Evolutionary conservation across 2,329 filamentous ascomycete species (phyloP), one percentile per base, ranked within the genome.

Genomic region (Rhynchosporium secalis): DNA sequence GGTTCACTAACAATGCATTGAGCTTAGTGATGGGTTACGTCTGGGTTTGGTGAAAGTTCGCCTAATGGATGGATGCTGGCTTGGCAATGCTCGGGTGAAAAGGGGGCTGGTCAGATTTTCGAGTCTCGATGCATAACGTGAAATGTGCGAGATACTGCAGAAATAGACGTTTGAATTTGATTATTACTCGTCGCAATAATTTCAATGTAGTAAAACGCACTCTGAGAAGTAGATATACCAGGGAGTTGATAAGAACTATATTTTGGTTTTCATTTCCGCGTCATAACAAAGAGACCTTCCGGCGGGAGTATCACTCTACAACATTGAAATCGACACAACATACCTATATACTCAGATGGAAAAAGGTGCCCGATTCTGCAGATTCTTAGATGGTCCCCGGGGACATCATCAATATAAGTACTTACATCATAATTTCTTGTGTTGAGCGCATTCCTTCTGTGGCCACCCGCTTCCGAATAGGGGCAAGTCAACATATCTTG

Each of bases 401-500:
- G 20, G 20, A 20, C 20, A 20, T 20, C 20, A 20, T 20, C 20
- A 20, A 20, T 1, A 20, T 20, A 20, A 20, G 20, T 20, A 20
- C 20, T 20, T 20, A 20, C 20, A 20, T 20, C 20, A 20, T 20
- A 20, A 20, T 20, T 1, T 20, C 33, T 10, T 10, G 9, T 36
- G 33, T 10, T 45, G 43, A 45, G 15, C n/a, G 43, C 38, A 40
- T 54, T 54, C 49, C 33, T 56, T 56, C 52, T 56, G 38, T 45
- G 28, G 52, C 4, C 28, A 26, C 52, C 52, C 38, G 38, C 38
- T 28, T 8, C 49, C 43, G 43, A 45, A 45, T 28, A 36, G 49
- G 47, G 38, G 52, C n/a, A 45, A 45, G 31, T 45, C 38, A n/a
- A 28, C 52, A 56, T 56, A 29, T 56, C 41, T 56, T 26, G 52